Conservation (phyloP, 1,139 yeast genomes). For the Yamadazyma oceani region DNA sequence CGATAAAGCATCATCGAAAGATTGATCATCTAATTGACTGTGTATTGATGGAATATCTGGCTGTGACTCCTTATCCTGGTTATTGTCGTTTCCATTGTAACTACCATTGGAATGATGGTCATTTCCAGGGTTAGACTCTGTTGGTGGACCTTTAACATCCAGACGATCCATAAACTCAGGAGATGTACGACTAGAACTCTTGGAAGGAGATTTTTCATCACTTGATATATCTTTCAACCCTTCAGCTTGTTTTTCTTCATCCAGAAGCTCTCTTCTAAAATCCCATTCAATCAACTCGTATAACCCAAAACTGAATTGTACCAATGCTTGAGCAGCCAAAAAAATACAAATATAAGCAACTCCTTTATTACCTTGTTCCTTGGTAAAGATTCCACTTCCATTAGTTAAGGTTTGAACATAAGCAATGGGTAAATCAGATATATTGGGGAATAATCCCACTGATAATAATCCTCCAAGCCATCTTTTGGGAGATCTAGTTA, state of each 20-base stretch:
- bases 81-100: too few relatives aligned
- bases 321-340: conserved; percentile 66
- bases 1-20: conserved; percentile 23
- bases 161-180: neutral
- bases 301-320: conserved; percentile 77
- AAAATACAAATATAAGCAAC: conserved; percentile 85
- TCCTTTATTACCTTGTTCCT: conserved; percentile 68
- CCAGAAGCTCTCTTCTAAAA: conserved; percentile 38
- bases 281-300: conserved; percentile 72
- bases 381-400: conserved; percentile 57
- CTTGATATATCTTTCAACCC: conserved; percentile 5
- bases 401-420: conserved; percentile 76
- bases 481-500: conserved; percentile 56
- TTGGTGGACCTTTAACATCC: neutral
- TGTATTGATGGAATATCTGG: conserved; percentile 2
- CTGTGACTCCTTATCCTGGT: too few relatives aligned
- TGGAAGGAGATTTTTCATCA: neutral
- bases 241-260: conserved; percentile 13
- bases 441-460: conserved; percentile 63
- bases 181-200: neutral
- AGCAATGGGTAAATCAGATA: conserved; percentile 87
- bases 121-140: too few relatives aligned
- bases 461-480: conserved; percentile 83
- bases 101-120: too few relatives aligned
- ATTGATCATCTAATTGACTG: conserved; percentile 12